phyloP scores from a whole-genome alignment of 768 basidiomycete genomes.

The Tricholoma furcatifolium region DNA sequence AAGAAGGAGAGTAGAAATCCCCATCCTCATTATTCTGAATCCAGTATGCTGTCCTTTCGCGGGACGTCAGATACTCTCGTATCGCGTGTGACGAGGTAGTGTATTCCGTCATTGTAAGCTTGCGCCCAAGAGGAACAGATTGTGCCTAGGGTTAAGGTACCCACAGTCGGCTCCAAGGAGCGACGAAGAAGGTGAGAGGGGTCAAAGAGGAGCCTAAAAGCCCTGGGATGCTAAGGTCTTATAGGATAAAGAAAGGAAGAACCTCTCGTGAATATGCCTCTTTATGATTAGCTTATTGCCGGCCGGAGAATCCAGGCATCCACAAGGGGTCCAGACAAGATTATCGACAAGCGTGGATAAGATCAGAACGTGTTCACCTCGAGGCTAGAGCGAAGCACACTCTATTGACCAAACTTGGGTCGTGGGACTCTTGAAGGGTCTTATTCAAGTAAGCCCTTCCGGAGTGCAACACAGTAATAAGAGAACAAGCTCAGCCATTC shows the following conservation, averaged over 20 bases:
- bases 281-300: conserved; percentile 32
- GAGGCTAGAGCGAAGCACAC: conserved; percentile 26
- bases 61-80: conserved; percentile 55
- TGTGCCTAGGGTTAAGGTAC: conserved; percentile 4
- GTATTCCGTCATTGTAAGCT: conserved; percentile 61
- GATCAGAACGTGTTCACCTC: conserved; percentile 52
- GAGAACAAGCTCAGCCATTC: too few species aligned
- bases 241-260: conserved; percentile 27
- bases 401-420: conserved; percentile 16
- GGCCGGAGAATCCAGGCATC: conserved; percentile 25
- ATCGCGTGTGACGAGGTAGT: conserved; percentile 57
- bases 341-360: conserved; percentile 35
- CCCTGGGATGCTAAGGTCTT: conserved; percentile 30
- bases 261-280: conserved; percentile 13
- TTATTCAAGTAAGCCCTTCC: not conserved
- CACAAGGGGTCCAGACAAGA: conserved; percentile 30
- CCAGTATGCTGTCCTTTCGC: conserved; percentile 67
- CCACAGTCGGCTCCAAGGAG: not conserved
- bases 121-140: conserved; percentile 13
- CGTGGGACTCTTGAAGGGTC: conserved; percentile 15
- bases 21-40: conserved; percentile 42
- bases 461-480: not conserved
- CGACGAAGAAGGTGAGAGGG: conserved; percentile 19
- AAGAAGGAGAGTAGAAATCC: conserved; percentile 57
- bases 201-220: conserved; percentile 23